Evolutionary conservation across 768 basidiomycete genomes (phyloP), one percentile per base, ranked within the genome.

Genomic region (Lactarius deliciosus): DNA sequence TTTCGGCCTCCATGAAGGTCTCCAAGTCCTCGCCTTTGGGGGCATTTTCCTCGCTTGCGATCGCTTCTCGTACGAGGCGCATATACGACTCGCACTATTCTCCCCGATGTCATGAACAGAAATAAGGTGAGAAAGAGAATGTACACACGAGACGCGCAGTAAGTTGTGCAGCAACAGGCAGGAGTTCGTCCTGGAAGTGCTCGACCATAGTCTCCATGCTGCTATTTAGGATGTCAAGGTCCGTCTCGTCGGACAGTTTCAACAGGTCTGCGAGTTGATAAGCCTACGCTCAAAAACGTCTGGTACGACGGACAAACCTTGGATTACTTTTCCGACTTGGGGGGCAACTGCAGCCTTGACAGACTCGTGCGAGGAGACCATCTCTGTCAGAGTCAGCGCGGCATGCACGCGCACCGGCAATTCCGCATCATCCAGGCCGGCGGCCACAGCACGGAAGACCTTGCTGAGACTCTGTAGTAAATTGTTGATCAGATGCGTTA

Each of bases 191-290:
- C 73, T 91, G 87, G 84, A 92, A 96, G 50, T 85, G 84, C 70
- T 92, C 86, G 18, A 95, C 94, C 85, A 96, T 88, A 30, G 86
- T 84, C 72, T 93, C 90, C 88, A 94, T 92, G 72, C 89, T 85
- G 68, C 80, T 81, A 73, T 92, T 93, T 63, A 95, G 81, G 57
- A 92, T 83, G 74, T 96, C 93, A 54, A 96, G 79, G 74, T 96
- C 94, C 55, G 92, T 93, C 77, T 95, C 91, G 74, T 94, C 91
- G n/a, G 91, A 87, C 54, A 96, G 81, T 75, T 92, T 92, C 71
- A 95, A 83, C n/a, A 95, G 80, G 74, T 91, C 92, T 92, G 68
- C 16, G n/a, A 1, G 50, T 25, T 40, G 38, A 28, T 66, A 36
- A 66, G 61, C 5, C 11, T 36, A 32, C 28, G 34, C 40, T 41